phyloP scores from a whole-genome alignment of 768 basidiomycete species.

The Hortiboletus campestris region DNA sequence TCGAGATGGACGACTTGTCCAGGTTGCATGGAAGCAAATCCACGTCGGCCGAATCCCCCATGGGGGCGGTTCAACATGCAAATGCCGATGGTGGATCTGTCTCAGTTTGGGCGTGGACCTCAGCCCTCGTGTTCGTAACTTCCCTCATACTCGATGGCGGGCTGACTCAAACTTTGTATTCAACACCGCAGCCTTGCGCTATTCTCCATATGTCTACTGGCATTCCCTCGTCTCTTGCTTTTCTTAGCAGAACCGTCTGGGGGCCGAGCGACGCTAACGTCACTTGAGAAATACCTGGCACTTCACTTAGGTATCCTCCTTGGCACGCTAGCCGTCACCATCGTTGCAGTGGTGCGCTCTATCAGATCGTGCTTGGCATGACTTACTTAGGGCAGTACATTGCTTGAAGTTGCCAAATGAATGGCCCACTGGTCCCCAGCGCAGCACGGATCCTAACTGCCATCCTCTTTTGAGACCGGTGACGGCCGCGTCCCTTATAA shows the following conservation, averaged over 20 bases:
- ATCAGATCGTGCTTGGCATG: slow-evolving; percentile 2
- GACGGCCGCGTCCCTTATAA: slow-evolving; percentile 48
- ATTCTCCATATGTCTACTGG: slow-evolving; percentile 39
- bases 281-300: slow-evolving; percentile 68
- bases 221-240: slow-evolving; percentile 64
- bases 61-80: slow-evolving; percentile 7
- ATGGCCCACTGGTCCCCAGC: slow-evolving; percentile 32
- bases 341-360: slow-evolving; percentile 54
- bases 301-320: slow-evolving; percentile 66
- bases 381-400: not conserved
- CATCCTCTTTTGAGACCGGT: slow-evolving; percentile 69
- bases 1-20: slow-evolving; percentile 44
- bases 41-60: slow-evolving; percentile 10
- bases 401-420: slow-evolving; percentile 43
- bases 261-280: slow-evolving; percentile 48
- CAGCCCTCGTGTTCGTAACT: slow-evolving; percentile 32
- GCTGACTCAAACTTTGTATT: not conserved
- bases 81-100: slow-evolving; percentile 24
- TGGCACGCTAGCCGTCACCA: slow-evolving; percentile 49
- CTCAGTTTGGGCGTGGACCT: slow-evolving; percentile 40
- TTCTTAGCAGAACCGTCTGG: slow-evolving; percentile 56
- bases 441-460: slow-evolving; percentile 22
- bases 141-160: not conserved
- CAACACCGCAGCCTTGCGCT: slow-evolving; percentile 31
- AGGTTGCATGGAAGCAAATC: not conserved